phyloP scores from a whole-genome alignment of 495 filamentous ascomycete species.

The Parathielavia appendiculata region DNA sequence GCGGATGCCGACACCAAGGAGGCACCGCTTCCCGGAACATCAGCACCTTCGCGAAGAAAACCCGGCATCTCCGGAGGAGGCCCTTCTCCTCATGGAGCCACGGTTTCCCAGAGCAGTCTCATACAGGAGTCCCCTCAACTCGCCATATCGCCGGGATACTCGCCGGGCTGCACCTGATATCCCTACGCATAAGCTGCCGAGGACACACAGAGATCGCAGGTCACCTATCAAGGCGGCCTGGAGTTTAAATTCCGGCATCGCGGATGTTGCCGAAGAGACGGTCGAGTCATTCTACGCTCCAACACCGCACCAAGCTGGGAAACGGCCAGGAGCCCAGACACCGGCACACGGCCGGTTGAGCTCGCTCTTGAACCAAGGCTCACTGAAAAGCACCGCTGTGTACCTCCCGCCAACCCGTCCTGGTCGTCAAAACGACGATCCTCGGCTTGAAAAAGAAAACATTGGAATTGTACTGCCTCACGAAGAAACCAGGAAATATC shows the following conservation, averaged over 20 bases:
- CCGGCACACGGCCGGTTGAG: slow-evolving; percentile 10
- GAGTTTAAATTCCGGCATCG: slow-evolving; percentile 18
- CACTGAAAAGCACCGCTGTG: slow-evolving; percentile 2
- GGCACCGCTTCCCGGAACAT: slow-evolving; percentile 25
- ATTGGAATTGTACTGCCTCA: neutral
- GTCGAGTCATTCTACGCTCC: slow-evolving; percentile 4
- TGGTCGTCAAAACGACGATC: neutral
- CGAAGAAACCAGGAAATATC: neutral
- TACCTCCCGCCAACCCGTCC: neutral
- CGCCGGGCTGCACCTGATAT: neutral
- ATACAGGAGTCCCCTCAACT: neutral
- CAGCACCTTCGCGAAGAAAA: slow-evolving; percentile 3
- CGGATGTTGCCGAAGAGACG: slow-evolving; percentile 24
- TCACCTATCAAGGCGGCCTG: neutral
- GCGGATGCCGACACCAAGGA: slow-evolving; percentile 59
- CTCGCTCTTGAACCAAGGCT: slow-evolving; percentile 13
- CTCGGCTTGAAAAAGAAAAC: neutral
- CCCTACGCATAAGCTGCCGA: neutral
- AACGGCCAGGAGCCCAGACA: neutral
- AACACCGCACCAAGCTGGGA: neutral
- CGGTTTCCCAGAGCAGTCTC: neutral
- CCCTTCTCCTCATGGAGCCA: neutral
- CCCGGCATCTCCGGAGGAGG: neutral
- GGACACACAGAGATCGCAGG: neutral
- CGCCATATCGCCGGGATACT: neutral